Conservation (phyloP, 2,329 filamentous ascomycete genomes). For the Fusarium sp. region DNA sequence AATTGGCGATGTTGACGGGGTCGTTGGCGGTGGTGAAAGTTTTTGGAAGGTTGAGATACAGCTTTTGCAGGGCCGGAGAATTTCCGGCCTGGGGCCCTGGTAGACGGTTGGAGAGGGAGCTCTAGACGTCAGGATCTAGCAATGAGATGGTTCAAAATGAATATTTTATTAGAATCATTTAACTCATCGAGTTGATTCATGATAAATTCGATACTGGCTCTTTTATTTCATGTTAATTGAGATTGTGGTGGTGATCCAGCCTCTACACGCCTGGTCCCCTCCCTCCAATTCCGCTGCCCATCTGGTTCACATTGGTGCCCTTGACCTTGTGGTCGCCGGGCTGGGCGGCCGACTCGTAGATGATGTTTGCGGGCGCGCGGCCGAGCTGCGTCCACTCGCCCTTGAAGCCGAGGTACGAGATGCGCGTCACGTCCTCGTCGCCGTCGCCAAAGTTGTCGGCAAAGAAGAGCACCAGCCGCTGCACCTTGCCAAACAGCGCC, state of each 20-base stretch:
- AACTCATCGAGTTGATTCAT: conserved; percentile 51
- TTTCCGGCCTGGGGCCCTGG: conserved; percentile 33
- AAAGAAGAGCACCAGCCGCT: conserved; percentile 87
- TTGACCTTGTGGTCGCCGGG: conserved; percentile 86
- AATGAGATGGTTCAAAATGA: conserved; percentile 4
- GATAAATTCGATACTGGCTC: conserved; percentile 49
- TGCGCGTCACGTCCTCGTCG: conserved; percentile 83
- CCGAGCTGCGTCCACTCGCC: conserved; percentile 94
- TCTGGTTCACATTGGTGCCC: conserved; percentile 68
- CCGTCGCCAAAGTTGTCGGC: conserved; percentile 90
- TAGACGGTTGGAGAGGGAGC: background rate
- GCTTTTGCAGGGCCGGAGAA: conserved; percentile 44
- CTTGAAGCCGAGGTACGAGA: conserved; percentile 92
- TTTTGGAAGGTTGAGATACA: conserved; percentile 43
- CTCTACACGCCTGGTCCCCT: conserved; percentile 54
- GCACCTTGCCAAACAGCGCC: conserved; percentile 90
- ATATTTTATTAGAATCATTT: too few species aligned
- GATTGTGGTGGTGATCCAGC: background rate
- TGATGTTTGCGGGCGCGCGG: conserved; percentile 79
- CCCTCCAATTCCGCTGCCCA: conserved; percentile 70
- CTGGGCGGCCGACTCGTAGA: conserved; percentile 96
- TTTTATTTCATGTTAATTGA: background rate
- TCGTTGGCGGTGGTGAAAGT: conserved; percentile 40
- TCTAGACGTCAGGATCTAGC: background rate
- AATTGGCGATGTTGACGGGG: conserved; percentile 24